Base-by-base conservation (phyloP, 2,329 filamentous ascomycete genomes). In the Curvularia spicifera region DNA sequence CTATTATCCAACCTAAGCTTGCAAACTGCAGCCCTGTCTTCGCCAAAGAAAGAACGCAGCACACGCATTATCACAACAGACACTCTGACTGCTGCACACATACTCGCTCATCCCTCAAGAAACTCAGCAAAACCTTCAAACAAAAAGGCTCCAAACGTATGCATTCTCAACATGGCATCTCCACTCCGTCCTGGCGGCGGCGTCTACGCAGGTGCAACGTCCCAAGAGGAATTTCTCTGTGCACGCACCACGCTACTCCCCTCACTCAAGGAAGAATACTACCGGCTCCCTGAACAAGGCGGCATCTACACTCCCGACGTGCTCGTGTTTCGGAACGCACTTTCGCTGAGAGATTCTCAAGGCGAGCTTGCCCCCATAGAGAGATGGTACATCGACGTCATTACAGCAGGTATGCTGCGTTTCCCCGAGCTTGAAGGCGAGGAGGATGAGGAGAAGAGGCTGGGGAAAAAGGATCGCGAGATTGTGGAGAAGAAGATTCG, bases 131-230 rank as follows among this genome's bases (percentile, higher is more conserved):
- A 63, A 33, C 20, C 51, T 15, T 40, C 46, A 4, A 47, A 31
- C 3, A 68, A 65, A 22, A 70, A 73, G 35, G 46, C 71, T 10
- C 64, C 68, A 1, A 81, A 81, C 37, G 79, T 85, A 1, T 84
- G 80, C 4, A 78, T 89, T 24, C 78, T 89, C 3, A 88, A 87
- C 71, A 88, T 89, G 85, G 86, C 85, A 0, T 89, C 86, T 0
- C 84, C 85, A 0, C 79, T 87, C 0, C 81, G 81, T 0, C 84
- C 87, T 0, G 87, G 87, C 12, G 87, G 86, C 7, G 87, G 87
- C 0, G 82, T 89, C 29, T 72, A 88, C 0, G 81, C 81, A 13
- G 87, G 87, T 20, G 84, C 85, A 0, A 83, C 82, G 8, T 83
- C 82, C 4, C 85, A 88, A 60, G 87, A 89, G 67, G 87, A 88